Evolutionary conservation across 2,329 filamentous ascomycete species (phyloP), one percentile per base, ranked within the genome.

Genomic region (Hortaea werneckii): DNA sequence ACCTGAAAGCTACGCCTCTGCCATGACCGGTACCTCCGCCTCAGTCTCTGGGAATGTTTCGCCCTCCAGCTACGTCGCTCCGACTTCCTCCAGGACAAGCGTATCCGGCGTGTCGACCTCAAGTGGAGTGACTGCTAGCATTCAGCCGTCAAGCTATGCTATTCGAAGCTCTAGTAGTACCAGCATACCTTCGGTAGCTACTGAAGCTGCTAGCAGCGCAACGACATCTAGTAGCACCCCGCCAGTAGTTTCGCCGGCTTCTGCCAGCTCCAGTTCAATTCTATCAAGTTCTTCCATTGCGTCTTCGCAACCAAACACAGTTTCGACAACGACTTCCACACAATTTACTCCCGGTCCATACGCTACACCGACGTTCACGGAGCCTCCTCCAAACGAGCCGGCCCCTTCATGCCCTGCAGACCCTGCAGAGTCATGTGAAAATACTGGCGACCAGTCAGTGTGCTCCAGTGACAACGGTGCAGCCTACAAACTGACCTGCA

Each of bases 401-500:
- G 32, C 32, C n/a, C 32, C 32, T n/a, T 9, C 32, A 35, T 35
- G 32, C 32, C 9, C 32, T 9, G 32, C 8, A 9, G 32, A 35
- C n/a, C 32, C 32, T 35, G 32, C 32, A 9, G 32, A 35, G 9
- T 35, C 32, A 3, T 35, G 32, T n/a, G 32, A 35, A 35, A 9
- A 35, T n/a, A 35, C 32, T 9, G 32, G 32, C 32, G 32, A 35
- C n/a, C 32, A 35, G 32, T 35, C 32, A 9, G 32, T 35, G 9
- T 35, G 32, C 32, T 35, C 32, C 2, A 35, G 32, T 4, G 32
- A 35, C 8, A 40, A 40, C n/a, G 42, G 42, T 26, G 37, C 42
- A 6, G 32, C 27, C 10, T 44, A 44, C 30, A 34, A 13, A 1
- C 13, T 58, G 7, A 45, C 38, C 5, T 59, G 55, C 30, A 54